phyloP scores from a whole-genome alignment of 352 stramenopile species.

The Hyaloperonospora arabidopsidis region DNA sequence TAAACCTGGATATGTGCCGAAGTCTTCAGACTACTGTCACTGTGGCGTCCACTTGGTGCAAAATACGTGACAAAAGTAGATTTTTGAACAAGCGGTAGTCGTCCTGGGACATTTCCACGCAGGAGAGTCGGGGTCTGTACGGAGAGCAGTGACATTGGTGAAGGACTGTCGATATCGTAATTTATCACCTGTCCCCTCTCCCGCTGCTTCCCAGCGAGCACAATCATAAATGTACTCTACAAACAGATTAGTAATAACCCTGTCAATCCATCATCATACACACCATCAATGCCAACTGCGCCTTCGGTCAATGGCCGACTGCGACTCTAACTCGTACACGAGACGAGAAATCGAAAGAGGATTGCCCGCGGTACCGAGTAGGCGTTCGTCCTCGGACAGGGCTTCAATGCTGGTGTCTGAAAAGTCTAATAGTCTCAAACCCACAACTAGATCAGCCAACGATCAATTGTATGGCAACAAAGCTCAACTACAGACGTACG shows the following conservation, averaged over 20 bases:
- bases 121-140: neutral
- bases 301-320: conserved; percentile 8
- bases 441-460: conserved; percentile 1
- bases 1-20: conserved; percentile 50
- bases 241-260: neutral
- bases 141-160: too few relatives aligned
- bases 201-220: too few relatives aligned
- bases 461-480: neutral
- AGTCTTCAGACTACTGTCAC: conserved; percentile 42
- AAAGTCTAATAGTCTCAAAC: conserved; percentile 17
- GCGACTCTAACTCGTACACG: conserved; percentile 24
- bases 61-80: conserved; percentile 44
- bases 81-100: too few relatives aligned
- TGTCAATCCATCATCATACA: conserved; percentile 9
- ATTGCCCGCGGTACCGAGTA: conserved; percentile 25
- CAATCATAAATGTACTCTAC: conserved; percentile 22
- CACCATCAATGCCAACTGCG: conserved; percentile 1
- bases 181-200: too few relatives aligned
- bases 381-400: conserved; percentile 25
- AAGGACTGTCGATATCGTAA: too few relatives aligned
- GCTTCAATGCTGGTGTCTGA: conserved; percentile 24
- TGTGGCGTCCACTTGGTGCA: conserved; percentile 58
- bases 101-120: neutral
- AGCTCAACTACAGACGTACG: conserved; percentile 24
- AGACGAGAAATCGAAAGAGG: conserved; percentile 29